Evolutionary conservation across 2,329 filamentous ascomycete genomes (phyloP), one percentile per base, ranked within the genome.

Genomic region (Coniochaeta sp.): DNA sequence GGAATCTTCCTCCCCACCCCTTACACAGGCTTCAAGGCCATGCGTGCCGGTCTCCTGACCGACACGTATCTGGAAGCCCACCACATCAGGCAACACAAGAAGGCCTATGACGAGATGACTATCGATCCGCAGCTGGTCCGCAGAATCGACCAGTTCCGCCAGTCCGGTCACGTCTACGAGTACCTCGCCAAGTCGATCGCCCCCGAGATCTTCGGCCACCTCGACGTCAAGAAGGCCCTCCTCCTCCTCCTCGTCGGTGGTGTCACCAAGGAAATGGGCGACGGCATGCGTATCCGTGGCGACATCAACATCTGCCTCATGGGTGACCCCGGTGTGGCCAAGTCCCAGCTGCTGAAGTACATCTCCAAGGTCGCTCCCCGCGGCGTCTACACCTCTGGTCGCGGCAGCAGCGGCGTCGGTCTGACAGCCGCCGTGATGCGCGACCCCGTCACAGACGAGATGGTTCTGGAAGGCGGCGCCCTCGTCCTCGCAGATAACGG

Each of bases 261-360:
- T 73, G 92, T 96, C 1, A 94, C 85, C 4, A 99, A 99, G 71
- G 86, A 94, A 64, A 95, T 97, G 81, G 91, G 91, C 50, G 94
- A 99, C 64, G 94, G 94, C 55, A 97, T 99, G 94, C 87, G 91
- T 63, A 99, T 99, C 66, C 90, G 94, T 78, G 94, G 94, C 62
- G 94, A 99, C 65, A 95, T 99, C 76, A 99, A 99, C 72, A 86
- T 99, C 56, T 97, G 94, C 68, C 74, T 99, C 64, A 99, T 99
- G 94, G 94, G 94, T 78, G 94, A 99, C 65, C 94, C 94, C 66
- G 94, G 94, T 89, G 94, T 99, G 65, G 94, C 94, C 73, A 99
- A 99, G 74, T 99, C 94, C 32, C 94, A 99, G 74, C 75, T 99
- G 59, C 80, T 99, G 59, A 97, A 96, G 72, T 99, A 99, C 69